A percentile compares a stretch with the other conserved stretches of the same genome.
These are phyloP conservation scores for Lodderomyces margitis DNA, from an alignment of 1,139 yeast species.

Conservation along the genomic window DNA sequence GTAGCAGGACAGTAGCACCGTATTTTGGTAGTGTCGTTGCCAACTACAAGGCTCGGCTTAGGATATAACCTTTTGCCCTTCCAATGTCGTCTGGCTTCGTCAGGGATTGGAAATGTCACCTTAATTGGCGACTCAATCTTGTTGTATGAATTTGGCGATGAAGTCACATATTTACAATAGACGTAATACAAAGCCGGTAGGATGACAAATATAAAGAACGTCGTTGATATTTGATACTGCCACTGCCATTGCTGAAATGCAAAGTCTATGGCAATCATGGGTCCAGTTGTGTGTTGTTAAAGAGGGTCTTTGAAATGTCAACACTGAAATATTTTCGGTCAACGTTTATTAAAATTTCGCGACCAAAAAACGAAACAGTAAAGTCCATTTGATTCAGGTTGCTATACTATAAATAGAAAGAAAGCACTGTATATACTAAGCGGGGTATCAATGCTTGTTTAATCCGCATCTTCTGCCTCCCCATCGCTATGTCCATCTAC, in stretches of 20 bases:
- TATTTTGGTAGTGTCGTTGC: conserved; percentile 62
- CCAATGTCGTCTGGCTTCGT: conserved; percentile 89
- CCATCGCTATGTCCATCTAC: background rate
- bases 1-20: conserved; percentile 96
- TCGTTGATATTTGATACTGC: conserved; percentile 50
- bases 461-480: background rate
- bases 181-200: conserved; percentile 38
- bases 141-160: conserved; percentile 42
- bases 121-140: conserved; percentile 47
- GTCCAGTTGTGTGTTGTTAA: background rate
- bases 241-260: conserved; percentile 43
- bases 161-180: conserved; percentile 38
- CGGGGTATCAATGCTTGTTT: too few species aligned
- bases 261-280: conserved; percentile 47
- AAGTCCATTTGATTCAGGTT: too few species aligned
- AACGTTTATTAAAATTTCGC: too few species aligned
- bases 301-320: background rate
- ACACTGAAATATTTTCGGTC: background rate
- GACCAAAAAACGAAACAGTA: too few species aligned
- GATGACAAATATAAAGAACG: conserved; percentile 43
- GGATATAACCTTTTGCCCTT: conserved; percentile 79
- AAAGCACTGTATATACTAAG: too few species aligned
- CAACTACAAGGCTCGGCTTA: conserved; percentile 42
- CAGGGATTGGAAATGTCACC: conserved; percentile 64
- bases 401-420: too few species aligned